phyloP scores from a whole-genome alignment of 257 asterid species.

The Plantago major region DNA sequence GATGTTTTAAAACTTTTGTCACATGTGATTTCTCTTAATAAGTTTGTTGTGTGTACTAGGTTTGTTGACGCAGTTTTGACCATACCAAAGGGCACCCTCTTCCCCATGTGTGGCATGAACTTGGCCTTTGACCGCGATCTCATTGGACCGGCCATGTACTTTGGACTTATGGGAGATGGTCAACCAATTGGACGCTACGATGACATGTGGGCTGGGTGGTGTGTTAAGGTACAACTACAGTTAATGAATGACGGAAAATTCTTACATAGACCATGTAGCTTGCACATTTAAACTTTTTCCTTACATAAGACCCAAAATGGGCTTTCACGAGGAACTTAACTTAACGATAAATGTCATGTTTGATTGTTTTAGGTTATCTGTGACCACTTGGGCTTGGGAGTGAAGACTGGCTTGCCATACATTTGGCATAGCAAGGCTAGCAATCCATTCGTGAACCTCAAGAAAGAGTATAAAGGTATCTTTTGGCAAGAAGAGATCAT shows the following conservation, averaged over 20 bases:
- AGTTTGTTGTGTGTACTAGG: slow-evolving; percentile 22
- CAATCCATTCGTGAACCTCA: slow-evolving; percentile 63
- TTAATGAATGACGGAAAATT: too few relatives aligned
- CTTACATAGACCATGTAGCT: neutral
- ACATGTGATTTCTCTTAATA: neutral
- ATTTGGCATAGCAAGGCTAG: slow-evolving; percentile 79
- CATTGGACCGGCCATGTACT: slow-evolving; percentile 72
- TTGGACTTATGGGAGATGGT: slow-evolving; percentile 76
- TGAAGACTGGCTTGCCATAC: slow-evolving; percentile 44
- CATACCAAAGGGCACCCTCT: slow-evolving; percentile 61
- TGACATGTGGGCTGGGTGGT: slow-evolving; percentile 86
- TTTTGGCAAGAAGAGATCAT: slow-evolving; percentile 69
- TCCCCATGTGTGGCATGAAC: slow-evolving; percentile 80
- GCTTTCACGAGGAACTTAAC: neutral
- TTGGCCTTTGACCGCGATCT: slow-evolving; percentile 55
- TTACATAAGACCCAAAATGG: too few relatives aligned
- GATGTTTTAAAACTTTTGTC: neutral
- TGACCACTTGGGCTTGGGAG: slow-evolving; percentile 55
- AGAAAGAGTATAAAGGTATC: slow-evolving; percentile 65
- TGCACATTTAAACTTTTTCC: too few relatives aligned
- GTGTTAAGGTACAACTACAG: slow-evolving; percentile 38
- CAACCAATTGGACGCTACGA: slow-evolving; percentile 73
- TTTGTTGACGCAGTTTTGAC: slow-evolving; percentile 64
- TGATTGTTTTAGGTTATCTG: slow-evolving; percentile 43
- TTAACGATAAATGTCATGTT: neutral